Evolutionary conservation across 331 rosid genomes (phyloP), one percentile per base, ranked within the genome.

Genomic region (Arachis monticola): DNA sequence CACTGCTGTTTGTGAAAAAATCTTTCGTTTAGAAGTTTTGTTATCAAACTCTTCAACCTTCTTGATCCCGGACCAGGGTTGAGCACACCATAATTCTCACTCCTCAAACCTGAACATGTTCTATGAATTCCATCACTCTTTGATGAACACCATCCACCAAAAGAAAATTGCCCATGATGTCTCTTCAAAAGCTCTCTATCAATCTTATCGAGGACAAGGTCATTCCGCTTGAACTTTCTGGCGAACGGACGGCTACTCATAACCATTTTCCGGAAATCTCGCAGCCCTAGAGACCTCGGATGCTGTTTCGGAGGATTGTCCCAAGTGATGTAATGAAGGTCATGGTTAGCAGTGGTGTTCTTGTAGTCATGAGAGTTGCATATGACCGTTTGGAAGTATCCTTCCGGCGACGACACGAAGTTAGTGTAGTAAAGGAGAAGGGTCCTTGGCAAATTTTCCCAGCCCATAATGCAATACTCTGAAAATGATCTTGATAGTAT

Each of bases 371-470:
- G 63, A 62, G 90, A 89, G 86, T 93, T 93, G 93, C 98, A 93
- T 48, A 87, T 80, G 1, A 89, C 75, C 1, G 98, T 91, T 74
- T 93, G 97, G 86, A 93, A 93, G 74, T 91, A 93, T 35, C 96
- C 97, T 76, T 93, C 97, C 0, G 98, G 96, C 11, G 97, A 85
- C 41, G 98, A 93, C 22, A 93, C 97, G 10, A 93, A 88, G 83
- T 91, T 93, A 1, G 97, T 87, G 83, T 91, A 93, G 89, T 91
- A 93, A 10, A 93, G 96, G 61, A 91, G 96, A n/a, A 93, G 92
- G 44, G 93, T 93, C 67, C 98, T 91, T 60, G 97, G 97, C 31
- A 89, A 70, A 84, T 93, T 93, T 81, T 93, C 97, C 98, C 98
- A 91, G 0, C 97, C 98, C 65, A 89, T 66, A 7, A 91, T 78